These are phyloP conservation scores for Agarophyton chilense DNA, from an alignment of 23 red algal genomes.

Conservation along the genomic window DNA sequence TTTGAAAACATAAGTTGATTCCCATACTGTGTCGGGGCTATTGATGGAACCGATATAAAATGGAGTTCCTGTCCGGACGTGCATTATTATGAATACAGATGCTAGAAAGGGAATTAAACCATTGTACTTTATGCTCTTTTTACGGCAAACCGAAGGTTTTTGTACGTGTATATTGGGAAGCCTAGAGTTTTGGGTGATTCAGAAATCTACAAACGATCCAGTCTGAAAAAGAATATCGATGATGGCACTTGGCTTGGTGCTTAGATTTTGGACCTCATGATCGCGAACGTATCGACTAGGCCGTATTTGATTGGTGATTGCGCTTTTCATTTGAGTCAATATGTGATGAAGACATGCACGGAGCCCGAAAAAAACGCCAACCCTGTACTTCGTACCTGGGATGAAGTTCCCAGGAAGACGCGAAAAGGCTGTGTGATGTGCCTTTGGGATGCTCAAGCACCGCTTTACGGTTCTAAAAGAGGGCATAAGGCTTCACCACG, in stretches of 20 bases:
- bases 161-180: conserved; percentile 5
- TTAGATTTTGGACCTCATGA: conserved; percentile 1
- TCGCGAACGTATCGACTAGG: background rate
- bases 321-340: background rate
- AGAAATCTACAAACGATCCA: background rate
- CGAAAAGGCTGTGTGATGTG: background rate
- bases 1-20: background rate
- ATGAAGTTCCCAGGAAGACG: background rate
- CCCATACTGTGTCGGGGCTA: conserved; percentile 39
- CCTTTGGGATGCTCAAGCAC: no score
- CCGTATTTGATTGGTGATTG: conserved; percentile 40
- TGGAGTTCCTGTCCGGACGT: background rate
- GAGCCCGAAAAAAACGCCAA: background rate
- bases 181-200: conserved; percentile 22
- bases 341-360: conserved; percentile 32
- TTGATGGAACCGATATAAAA: conserved; percentile 30
- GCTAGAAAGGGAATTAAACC: conserved; percentile 15
- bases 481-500: background rate
- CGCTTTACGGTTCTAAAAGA: no score
- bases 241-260: conserved; percentile 9
- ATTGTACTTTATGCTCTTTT: conserved; percentile 14
- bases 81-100: conserved; percentile 29
- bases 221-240: background rate
- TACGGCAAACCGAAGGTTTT: background rate
- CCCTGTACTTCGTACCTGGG: conserved; percentile 10